Percentiles rank a stretch among this genome's conserved stretches.
phyloP scores from a whole-genome alignment of 495 filamentous ascomycete species.

The Talaromyces adpressus region DNA sequence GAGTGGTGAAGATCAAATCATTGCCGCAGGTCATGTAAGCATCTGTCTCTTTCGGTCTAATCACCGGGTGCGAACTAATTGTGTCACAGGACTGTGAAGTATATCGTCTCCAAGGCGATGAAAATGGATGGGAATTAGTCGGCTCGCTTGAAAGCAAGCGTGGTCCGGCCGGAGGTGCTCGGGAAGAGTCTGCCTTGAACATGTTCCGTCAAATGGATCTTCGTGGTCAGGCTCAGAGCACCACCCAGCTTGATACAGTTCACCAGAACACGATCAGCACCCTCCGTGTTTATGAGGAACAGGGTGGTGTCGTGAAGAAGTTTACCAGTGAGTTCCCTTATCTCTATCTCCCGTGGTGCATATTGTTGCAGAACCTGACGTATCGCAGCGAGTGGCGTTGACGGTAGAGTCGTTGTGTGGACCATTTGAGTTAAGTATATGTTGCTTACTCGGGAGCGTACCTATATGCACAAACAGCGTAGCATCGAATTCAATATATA shows the following conservation, averaged over 20 bases:
- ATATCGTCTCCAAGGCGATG: constrained; percentile 78
- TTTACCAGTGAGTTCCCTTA: constrained; percentile 72
- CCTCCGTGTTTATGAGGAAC: constrained; percentile 64
- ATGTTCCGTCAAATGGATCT: constrained; percentile 99
- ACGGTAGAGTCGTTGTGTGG: constrained; percentile 90
- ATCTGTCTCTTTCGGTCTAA: background rate
- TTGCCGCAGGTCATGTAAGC: constrained; percentile 81
- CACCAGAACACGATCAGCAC: constrained; percentile 96
- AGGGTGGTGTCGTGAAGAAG: constrained; percentile 57
- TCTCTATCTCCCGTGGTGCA: background rate
- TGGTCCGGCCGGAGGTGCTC: constrained; percentile 49
- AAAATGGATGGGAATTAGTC: constrained; percentile 75
- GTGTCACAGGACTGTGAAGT: constrained; percentile 73
- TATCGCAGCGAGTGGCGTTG: constrained; percentile 74
- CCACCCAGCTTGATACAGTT: constrained; percentile 89
- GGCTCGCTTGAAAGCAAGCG: constrained; percentile 69
- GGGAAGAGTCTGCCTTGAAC: constrained; percentile 83
- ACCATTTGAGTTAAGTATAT: constrained; percentile 21
- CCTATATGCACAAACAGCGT: background rate
- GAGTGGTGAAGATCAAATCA: constrained; percentile 87
- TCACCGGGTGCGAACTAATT: constrained; percentile 3
- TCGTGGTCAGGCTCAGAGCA: constrained; percentile 80
- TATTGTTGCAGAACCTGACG: constrained; percentile 28
- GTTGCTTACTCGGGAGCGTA: background rate
- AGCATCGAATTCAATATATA: background rate